Evolutionary conservation across 352 stramenopile genomes (phyloP), one percentile per base, ranked within the genome.

Genomic region (Phytophthora parvispora): DNA sequence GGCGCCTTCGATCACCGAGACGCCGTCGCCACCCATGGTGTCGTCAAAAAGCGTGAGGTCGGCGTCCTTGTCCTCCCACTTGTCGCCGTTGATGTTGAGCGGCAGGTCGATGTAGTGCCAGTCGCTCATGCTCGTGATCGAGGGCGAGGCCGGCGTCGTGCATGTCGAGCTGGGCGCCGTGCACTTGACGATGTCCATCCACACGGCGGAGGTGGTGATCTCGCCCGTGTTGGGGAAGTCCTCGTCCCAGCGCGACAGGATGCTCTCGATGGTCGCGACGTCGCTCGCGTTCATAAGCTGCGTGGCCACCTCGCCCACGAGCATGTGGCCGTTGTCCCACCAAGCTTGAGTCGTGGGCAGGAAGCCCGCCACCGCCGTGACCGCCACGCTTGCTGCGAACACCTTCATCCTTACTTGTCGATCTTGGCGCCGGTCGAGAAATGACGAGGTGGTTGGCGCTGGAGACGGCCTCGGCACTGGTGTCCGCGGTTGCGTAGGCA

Each of bases 31-130:
- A 18, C 79, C 84, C 45, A 90, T 70, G 18, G 74, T 80, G 47
- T 83, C 69, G 40, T 80, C 72, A 61, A 91, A 90, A 10, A 91
- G 68, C 24, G 54, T 67, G n/a, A 91, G 55, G 29, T 83, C 75
- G 0, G 81, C 60, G 22, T 82, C 72, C 49, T 80, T 75, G 42
- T 70, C 75, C 18, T 71, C 58, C 68, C 68, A 75, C 57, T 68
- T 71, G 7, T 66, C 51, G 27, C 86, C 81, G 42, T 86, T 77
- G 34, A 86, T 80, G 64, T 86, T 75, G 47, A 85, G 62, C 15
- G 86, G 86, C 27, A 93, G 60, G 55, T 93, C 67, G 45, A 91
- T 77, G 69, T 90, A 93, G 72, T 93, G 86, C 86, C 86, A 93
- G 47, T 83, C 64, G 60, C 78, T 80, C 71, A 87, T 86, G 42